A percentile compares a stretch with the other conserved stretches of the same genome.
phyloP scores from a whole-genome alignment of 2,329 filamentous ascomycete genomes.

The Neopestalotiopsis clavispora region DNA sequence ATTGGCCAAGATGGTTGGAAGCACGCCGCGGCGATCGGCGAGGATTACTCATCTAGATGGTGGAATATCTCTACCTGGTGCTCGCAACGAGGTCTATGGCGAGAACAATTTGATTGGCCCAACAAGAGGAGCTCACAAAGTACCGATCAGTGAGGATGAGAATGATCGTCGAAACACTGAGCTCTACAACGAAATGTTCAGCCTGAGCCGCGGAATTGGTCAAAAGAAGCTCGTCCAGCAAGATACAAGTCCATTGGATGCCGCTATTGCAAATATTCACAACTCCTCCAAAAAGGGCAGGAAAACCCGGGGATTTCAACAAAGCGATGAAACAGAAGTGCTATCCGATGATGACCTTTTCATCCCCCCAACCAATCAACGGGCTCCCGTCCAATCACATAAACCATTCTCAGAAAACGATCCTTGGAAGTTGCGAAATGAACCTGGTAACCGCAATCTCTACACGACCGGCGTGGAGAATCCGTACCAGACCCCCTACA shows the following conservation, averaged over 20 bases:
- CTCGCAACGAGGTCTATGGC: constrained; percentile 36
- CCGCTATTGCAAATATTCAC: background rate
- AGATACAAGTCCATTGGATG: background rate
- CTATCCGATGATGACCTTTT: background rate
- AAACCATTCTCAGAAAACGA: background rate
- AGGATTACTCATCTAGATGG: constrained; percentile 2
- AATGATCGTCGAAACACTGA: constrained; percentile 25
- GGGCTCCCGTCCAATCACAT: background rate
- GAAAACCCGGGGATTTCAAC: background rate
- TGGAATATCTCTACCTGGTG: constrained; percentile 27
- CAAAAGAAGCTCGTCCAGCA: constrained; percentile 17
- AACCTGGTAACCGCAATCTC: constrained; percentile 5
- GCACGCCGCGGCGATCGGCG: background rate
- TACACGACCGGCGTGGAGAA: background rate
- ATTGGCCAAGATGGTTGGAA: constrained; percentile 3
- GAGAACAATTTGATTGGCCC: constrained; percentile 31
- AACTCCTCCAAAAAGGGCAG: background rate
- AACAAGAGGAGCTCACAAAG: constrained; percentile 7
- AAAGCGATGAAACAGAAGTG: background rate
- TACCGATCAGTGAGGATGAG: constrained; percentile 26
- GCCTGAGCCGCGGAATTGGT: constrained; percentile 20
- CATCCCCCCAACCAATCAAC: background rate
- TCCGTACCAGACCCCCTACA: constrained; percentile 9
- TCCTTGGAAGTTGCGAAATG: constrained; percentile 6
- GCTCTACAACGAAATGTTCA: constrained; percentile 17